Evolutionary conservation across 225 moss, liverwort and hornwort genomes (phyloP).

Genomic region (Straminergon stramineum): DNA sequence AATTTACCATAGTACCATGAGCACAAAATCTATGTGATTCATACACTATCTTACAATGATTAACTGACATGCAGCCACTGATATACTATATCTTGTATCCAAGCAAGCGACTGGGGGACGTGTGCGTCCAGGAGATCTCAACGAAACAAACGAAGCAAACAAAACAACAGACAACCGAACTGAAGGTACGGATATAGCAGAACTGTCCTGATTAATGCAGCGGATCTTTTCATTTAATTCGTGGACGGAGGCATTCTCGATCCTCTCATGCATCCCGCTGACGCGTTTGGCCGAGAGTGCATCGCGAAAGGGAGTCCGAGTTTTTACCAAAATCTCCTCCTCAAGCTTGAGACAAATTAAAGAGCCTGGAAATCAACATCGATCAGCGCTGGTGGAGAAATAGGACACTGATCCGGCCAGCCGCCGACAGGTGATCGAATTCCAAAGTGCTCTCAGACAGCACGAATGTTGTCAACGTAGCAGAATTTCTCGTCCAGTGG

Average conservation of each 20-base stretch:
- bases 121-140: too few relatives aligned
- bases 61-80: neutral
- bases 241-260: neutral
- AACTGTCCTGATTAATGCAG: neutral
- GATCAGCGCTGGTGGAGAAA: conserved; percentile 1
- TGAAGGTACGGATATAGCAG: neutral
- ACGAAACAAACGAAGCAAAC: too few relatives aligned
- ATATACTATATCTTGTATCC: neutral
- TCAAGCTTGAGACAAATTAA: neutral
- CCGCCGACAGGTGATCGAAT: neutral
- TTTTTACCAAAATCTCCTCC: neutral
- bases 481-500: conserved; percentile 6
- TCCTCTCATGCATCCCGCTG: neutral
- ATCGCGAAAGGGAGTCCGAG: neutral
- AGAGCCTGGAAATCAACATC: conserved; percentile 1
- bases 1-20: neutral
- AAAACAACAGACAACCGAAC: too few relatives aligned
- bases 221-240: neutral
- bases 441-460: neutral
- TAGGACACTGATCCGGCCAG: neutral
- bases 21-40: neutral
- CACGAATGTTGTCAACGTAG: neutral
- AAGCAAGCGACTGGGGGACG: neutral
- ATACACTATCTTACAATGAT: too few relatives aligned
- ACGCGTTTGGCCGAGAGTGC: neutral